phyloP scores from a whole-genome alignment of 2,329 filamentous ascomycete species.

The Diaporthe caulivora region DNA sequence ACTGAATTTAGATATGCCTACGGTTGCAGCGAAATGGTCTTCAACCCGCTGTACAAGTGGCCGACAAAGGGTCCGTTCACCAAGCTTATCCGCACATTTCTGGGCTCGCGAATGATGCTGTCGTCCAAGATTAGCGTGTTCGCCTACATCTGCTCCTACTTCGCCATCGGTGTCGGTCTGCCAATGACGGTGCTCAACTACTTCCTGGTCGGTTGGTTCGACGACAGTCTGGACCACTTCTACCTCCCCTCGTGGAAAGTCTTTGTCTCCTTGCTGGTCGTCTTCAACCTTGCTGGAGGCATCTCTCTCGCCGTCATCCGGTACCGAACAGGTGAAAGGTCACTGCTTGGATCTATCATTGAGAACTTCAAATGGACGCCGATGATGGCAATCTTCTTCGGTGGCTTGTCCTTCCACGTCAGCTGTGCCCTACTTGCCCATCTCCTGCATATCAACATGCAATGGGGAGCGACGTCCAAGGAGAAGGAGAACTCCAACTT shows the following conservation, averaged over 20 bases:
- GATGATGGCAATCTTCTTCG: conserved; percentile 60
- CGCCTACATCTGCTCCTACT: conserved; percentile 75
- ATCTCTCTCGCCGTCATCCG: conserved; percentile 71
- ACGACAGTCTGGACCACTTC: conserved; percentile 73
- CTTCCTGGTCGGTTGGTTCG: conserved; percentile 78
- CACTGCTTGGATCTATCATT: conserved; percentile 58
- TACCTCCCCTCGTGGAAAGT: conserved; percentile 76
- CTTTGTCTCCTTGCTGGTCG: conserved; percentile 71
- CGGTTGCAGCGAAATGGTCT: conserved; percentile 78
- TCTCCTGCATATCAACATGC: conserved; percentile 55
- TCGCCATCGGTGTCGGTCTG: conserved; percentile 76
- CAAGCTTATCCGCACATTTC: conserved; percentile 71
- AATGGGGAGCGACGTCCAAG: conserved; percentile 68
- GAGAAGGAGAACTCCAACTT: conserved; percentile 68
- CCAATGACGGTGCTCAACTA: conserved; percentile 78
- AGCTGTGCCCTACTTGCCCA: conserved; percentile 55
- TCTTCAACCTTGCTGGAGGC: conserved; percentile 73
- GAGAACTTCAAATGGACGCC: conserved; percentile 74
- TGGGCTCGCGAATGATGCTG: conserved; percentile 71
- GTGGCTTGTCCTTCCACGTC: conserved; percentile 57
- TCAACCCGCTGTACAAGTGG: conserved; percentile 75
- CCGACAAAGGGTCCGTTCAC: conserved; percentile 73
- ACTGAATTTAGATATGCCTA: conserved; percentile 66
- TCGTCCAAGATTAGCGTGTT: conserved; percentile 79
- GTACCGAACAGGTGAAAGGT: conserved; percentile 69